phyloP scores from a whole-genome alignment of 495 filamentous ascomycete species.

The Hypoxylon fuscum region DNA sequence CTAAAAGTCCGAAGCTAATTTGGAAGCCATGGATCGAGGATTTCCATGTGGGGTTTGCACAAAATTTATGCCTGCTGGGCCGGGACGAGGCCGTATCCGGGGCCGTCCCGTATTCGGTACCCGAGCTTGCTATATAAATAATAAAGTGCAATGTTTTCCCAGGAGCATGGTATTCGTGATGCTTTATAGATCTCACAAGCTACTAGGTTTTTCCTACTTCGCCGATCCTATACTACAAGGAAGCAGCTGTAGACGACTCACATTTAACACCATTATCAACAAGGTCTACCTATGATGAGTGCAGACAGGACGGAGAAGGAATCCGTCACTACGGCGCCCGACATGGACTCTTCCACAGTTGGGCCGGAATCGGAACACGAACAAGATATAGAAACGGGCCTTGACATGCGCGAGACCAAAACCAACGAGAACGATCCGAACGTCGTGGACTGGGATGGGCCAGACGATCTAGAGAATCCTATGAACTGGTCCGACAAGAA shows the following conservation, averaged over 20 bases:
- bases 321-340: background rate
- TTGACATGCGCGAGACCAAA: background rate
- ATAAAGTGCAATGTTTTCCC: constrained; percentile 1
- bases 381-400: constrained; percentile 19
- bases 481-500: constrained; percentile 65
- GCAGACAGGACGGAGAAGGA: constrained; percentile 15
- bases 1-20: background rate
- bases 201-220: background rate
- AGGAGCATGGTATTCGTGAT: background rate
- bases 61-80: constrained; percentile 18
- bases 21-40: background rate
- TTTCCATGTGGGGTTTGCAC: constrained; percentile 11
- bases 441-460: constrained; percentile 58
- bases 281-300: constrained; percentile 7
- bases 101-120: background rate
- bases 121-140: constrained; percentile 11
- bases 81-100: constrained; percentile 19
- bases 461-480: constrained; percentile 69
- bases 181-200: background rate
- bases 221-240: too few species aligned
- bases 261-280: too few species aligned
- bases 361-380: constrained; percentile 4
- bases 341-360: constrained; percentile 8
- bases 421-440: constrained; percentile 45
- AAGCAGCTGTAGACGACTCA: too few species aligned